Evolutionary conservation across 345 rosid species (phyloP).

Genomic region (Kernera saxatilis): DNA sequence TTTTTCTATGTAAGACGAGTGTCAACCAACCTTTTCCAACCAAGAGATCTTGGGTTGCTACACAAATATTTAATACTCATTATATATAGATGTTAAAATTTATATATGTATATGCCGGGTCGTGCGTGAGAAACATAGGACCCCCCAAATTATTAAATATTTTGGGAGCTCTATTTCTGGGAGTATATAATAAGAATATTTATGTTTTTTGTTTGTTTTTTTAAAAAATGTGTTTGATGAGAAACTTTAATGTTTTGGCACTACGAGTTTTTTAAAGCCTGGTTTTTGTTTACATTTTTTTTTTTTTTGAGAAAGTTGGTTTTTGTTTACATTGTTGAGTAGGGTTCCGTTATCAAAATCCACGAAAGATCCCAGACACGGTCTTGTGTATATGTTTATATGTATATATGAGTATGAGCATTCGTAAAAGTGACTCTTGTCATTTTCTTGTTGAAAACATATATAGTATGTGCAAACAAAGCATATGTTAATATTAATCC

Average conservation of each 20-base stretch:
- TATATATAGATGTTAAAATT: background rate
- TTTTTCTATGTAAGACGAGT: constrained; percentile 24
- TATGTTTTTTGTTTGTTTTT: background rate
- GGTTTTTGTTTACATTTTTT: background rate
- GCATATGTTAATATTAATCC: background rate
- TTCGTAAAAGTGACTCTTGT: background rate
- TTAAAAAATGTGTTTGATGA: background rate
- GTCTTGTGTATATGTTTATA: background rate
- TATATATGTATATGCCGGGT: background rate
- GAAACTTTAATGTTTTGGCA: background rate
- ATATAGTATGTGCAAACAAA: background rate
- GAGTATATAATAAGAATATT: background rate
- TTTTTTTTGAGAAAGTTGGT: no score
- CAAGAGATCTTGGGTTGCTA: constrained; percentile 16
- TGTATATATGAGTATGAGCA: background rate
- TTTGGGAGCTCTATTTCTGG: background rate
- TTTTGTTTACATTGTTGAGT: background rate
- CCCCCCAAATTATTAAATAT: constrained; percentile 9
- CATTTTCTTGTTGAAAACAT: constrained; percentile 5
- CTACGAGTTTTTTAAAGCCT: background rate
- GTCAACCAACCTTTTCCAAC: constrained; percentile 27
- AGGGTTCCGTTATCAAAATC: background rate
- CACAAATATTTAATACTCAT: background rate
- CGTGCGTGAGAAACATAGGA: constrained; percentile 16
- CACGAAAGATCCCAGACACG: background rate